Evolutionary conservation across 305 asterid genomes (phyloP).

Genomic region (Plantago coronopus): DNA sequence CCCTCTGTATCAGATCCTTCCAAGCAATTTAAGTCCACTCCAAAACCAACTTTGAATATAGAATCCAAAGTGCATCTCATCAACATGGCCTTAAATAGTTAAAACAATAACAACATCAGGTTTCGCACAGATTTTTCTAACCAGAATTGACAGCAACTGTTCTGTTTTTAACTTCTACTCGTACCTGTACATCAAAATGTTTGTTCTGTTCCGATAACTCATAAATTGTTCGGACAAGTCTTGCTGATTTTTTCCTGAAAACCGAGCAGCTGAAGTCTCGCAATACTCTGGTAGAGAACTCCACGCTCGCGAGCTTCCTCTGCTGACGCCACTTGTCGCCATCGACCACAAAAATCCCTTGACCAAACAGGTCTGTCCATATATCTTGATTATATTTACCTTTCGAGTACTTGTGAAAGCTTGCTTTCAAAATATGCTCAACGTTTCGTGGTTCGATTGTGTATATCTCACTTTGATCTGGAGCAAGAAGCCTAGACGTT

Average conservation of each 20-base stretch:
- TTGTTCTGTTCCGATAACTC: constrained; percentile 31
- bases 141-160: too few species aligned
- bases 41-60: constrained; percentile 76
- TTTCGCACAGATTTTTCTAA: too few species aligned
- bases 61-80: constrained; percentile 73
- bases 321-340: constrained; percentile 76
- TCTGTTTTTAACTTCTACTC: too few species aligned
- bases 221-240: constrained; percentile 34
- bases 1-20: constrained; percentile 48
- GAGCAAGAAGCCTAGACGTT: constrained; percentile 45
- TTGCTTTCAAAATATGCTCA: constrained; percentile 56
- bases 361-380: constrained; percentile 48
- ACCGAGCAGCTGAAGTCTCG: constrained; percentile 61
- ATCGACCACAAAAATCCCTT: constrained; percentile 64
- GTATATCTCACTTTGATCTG: constrained; percentile 53
- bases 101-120: too few species aligned
- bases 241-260: constrained; percentile 49
- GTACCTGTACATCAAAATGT: constrained; percentile 55
- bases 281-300: constrained; percentile 63
- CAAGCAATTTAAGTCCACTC: constrained; percentile 57
- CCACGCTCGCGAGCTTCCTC: constrained; percentile 62
- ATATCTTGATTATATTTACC: constrained; percentile 48
- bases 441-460: constrained; percentile 51
- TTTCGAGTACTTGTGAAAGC: constrained; percentile 45
- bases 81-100: constrained; percentile 43